A percentile compares a stretch with the other conserved stretches of the same genome.
Evolutionary conservation across 2,329 filamentous ascomycete genomes (phyloP).

Genomic region (Kalaharituber pfeilii): DNA sequence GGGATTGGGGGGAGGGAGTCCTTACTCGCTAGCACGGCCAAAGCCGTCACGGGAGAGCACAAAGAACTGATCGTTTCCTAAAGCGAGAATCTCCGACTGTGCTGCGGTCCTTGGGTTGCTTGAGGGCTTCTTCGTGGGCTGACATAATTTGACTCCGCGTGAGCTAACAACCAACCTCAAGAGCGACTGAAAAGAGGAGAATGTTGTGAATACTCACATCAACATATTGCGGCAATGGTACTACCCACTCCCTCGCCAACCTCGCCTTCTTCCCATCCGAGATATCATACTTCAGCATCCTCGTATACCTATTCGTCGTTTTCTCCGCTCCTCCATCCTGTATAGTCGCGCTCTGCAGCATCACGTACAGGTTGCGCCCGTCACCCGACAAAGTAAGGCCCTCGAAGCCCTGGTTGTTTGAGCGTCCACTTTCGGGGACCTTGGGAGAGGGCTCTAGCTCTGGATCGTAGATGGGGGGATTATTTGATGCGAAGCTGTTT

Average conservation of each 20-base stretch:
- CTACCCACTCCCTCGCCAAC: constrained; percentile 46
- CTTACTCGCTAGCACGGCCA: constrained; percentile 38
- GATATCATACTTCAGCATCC: constrained; percentile 46
- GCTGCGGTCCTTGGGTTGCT: constrained; percentile 40
- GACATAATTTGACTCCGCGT: background rate
- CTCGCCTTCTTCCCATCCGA: constrained; percentile 24
- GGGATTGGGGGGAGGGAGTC: constrained; percentile 18
- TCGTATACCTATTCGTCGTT: constrained; percentile 38
- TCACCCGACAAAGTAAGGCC: constrained; percentile 46
- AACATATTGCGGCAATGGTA: constrained; percentile 43
- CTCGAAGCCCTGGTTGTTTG: constrained; percentile 63
- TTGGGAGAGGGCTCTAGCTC: constrained; percentile 34
- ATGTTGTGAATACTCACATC: constrained; percentile 31
- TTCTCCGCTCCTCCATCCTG: constrained; percentile 44
- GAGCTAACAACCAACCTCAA: background rate
- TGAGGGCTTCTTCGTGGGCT: constrained; percentile 22
- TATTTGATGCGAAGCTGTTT: constrained; percentile 43
- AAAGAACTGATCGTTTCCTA: constrained; percentile 47
- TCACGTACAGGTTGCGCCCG: constrained; percentile 44
- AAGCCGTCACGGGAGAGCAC: constrained; percentile 46
- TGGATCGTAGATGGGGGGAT: constrained; percentile 42
- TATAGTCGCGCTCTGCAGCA: constrained; percentile 47
- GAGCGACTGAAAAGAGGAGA: too few species aligned
- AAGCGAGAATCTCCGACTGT: constrained; percentile 50
- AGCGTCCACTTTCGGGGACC: constrained; percentile 43